A percentile compares a stretch with the other conserved stretches of the same genome.
Evolutionary conservation across 371 early-diverging fungal species (phyloP).

Genomic region (Mortierella sp.): DNA sequence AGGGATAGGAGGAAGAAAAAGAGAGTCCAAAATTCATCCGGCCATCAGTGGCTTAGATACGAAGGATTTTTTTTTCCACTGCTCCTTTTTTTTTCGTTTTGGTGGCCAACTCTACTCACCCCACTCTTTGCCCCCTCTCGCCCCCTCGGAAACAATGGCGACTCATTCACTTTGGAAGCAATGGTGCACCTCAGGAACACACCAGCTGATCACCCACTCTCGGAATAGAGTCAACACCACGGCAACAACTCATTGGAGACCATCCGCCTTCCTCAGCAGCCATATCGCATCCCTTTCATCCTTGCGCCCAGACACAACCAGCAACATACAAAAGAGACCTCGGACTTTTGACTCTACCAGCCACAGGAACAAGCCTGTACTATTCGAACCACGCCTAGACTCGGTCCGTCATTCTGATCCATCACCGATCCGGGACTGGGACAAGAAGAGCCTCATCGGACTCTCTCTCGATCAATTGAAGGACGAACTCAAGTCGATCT

Average conservation of each 20-base stretch:
- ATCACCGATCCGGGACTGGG: conserved; percentile 37
- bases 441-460: conserved; percentile 67
- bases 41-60: neutral
- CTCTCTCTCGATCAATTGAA: conserved; percentile 59
- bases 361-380: conserved; percentile 33
- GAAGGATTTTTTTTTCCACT: neutral
- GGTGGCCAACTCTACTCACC: neutral
- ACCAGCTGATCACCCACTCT: neutral
- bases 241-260: neutral
- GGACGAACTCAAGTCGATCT: conserved; percentile 51
- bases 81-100: neutral
- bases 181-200: conserved; percentile 1
- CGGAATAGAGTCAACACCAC: neutral
- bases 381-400: neutral
- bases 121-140: neutral
- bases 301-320: conserved; percentile 5
- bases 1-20: neutral
- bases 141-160: conserved; percentile 10
- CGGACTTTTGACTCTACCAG: conserved; percentile 49
- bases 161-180: conserved; percentile 17
- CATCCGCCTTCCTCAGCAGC: neutral
- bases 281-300: conserved; percentile 14
- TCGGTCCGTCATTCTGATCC: neutral
- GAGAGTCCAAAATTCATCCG: neutral
- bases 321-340: conserved; percentile 13